Base-by-base conservation (phyloP, 805 yeast species). In the Scheffersomyces spartinae region DNA sequence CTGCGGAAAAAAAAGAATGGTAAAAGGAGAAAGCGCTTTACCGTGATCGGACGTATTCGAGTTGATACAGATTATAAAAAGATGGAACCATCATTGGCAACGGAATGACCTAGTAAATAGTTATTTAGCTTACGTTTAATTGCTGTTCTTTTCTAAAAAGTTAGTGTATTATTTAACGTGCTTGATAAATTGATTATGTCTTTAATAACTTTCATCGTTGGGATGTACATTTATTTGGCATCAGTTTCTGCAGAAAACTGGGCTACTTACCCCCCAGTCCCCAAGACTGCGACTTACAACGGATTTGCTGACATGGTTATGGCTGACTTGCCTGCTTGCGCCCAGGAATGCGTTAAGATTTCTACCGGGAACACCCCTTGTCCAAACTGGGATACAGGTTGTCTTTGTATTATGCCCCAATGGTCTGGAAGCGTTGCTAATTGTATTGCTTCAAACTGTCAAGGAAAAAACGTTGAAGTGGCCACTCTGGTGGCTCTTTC, bases 371-470 rank as follows among this genome's bases (percentile, higher is more conserved):
- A 53, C 26, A 64, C 71, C 5, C 69, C 69, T 13, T 64, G 71
- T 35, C 71, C 71, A 23, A 61, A 63, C 41, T 63, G 68, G 68
- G 70, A 63, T 35, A 59, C 68, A 15, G 70, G 70, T 6, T 63
- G 70, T 33, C 49, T 63, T 25, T 63, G 69, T 39, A 63, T 61
- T 16, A 60, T 63, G 64, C 61, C 66, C 9, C 59, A 52, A 32
- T 62, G 63, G 61, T 48, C 56, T 18, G 64, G 64, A 5, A 29
- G 36, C 27, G 68, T 63, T 7, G 69, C 54, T 13, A 48, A 49
- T 19, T 63, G 70, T 39, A 38, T 62, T 28, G 66, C 63, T 16
- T 29, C 40, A 11, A 34, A 40, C 15, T 63, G 70, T 38, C 15
- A 32, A 4, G 67, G 60, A 11, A 17, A 31, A 1, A 66, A 52